Conservation (phyloP, 2,329 filamentous ascomycete species). For the Dryadomyces sulphureus region DNA sequence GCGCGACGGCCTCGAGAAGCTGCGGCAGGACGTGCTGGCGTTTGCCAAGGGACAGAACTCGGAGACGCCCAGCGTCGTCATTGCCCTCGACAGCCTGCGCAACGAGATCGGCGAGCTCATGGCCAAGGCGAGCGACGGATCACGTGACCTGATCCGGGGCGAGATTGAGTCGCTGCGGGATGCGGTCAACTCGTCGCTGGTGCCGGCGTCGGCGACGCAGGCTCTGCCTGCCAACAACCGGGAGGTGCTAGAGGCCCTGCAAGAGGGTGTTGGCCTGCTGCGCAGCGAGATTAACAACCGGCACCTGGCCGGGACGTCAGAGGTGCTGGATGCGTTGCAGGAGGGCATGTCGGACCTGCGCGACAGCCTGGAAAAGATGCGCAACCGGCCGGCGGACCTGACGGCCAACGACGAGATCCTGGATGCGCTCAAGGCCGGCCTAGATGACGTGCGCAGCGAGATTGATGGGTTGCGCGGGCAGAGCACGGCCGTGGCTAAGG, state of each 20-base stretch:
- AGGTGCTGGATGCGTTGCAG: conserved; percentile 79
- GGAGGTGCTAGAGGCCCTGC: conserved; percentile 57
- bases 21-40: conserved; percentile 64
- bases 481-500: conserved; percentile 32
- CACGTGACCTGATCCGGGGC: conserved; percentile 58
- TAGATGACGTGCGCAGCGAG: conserved; percentile 61
- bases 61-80: conserved; percentile 46
- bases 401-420: conserved; percentile 82
- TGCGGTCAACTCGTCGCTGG: conserved; percentile 54
- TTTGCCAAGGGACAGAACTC: conserved; percentile 79
- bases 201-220: conserved; percentile 29
- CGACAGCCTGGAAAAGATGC: conserved; percentile 59
- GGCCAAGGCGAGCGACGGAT: conserved; percentile 29
- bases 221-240: conserved; percentile 26
- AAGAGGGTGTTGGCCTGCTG: conserved; percentile 58
- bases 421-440: conserved; percentile 69
- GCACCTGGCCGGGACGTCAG: conserved; percentile 57
- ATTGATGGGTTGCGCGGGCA: conserved; percentile 62
- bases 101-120: conserved; percentile 53
- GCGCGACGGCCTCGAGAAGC: conserved; percentile 70
- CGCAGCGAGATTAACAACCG: conserved; percentile 58
- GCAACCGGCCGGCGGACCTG: conserved; percentile 67
- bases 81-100: conserved; percentile 50
- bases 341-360: conserved; percentile 72
- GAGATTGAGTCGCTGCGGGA: conserved; percentile 75